Conservation (phyloP, 2,329 filamentous ascomycete genomes). For the Emmonsiellopsis sp. region DNA sequence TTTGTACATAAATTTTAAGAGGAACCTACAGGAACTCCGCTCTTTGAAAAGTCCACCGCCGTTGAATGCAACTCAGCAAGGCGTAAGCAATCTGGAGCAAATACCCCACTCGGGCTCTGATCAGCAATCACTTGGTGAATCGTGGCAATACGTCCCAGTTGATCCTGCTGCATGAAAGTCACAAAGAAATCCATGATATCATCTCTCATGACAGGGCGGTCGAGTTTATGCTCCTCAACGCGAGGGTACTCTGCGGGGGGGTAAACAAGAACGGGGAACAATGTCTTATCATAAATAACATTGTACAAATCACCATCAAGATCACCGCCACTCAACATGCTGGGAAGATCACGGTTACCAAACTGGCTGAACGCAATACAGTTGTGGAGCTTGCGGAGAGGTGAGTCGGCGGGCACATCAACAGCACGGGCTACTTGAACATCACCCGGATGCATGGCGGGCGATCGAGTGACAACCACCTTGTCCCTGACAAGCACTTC, state of each 20-base stretch:
- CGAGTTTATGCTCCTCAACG: conserved; percentile 49
- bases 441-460: conserved; percentile 74
- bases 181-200: conserved; percentile 79
- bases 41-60: conserved; percentile 69
- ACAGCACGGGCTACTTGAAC: conserved; percentile 58
- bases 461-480: conserved; percentile 65
- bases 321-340: conserved; percentile 70
- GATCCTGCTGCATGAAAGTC: conserved; percentile 62
- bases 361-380: conserved; percentile 69
- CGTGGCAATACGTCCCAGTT: conserved; percentile 56
- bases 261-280: conserved; percentile 39
- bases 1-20: conserved; percentile 34
- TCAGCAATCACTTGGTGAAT: conserved; percentile 59
- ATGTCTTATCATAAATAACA: conserved; percentile 59
- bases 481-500: conserved; percentile 25
- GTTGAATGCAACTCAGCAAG: conserved; percentile 60
- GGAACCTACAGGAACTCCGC: conserved; percentile 47
- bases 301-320: conserved; percentile 78
- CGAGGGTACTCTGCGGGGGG: conserved; percentile 62
- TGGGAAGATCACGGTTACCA: conserved; percentile 66
- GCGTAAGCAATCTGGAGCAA: conserved; percentile 41
- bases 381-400: conserved; percentile 56
- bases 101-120: conserved; percentile 43
- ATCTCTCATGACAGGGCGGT: conserved; percentile 46
- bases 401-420: conserved; percentile 44